Evolutionary conservation across 208 protist species (phyloP).

Genomic region (Leishmania major): DNA sequence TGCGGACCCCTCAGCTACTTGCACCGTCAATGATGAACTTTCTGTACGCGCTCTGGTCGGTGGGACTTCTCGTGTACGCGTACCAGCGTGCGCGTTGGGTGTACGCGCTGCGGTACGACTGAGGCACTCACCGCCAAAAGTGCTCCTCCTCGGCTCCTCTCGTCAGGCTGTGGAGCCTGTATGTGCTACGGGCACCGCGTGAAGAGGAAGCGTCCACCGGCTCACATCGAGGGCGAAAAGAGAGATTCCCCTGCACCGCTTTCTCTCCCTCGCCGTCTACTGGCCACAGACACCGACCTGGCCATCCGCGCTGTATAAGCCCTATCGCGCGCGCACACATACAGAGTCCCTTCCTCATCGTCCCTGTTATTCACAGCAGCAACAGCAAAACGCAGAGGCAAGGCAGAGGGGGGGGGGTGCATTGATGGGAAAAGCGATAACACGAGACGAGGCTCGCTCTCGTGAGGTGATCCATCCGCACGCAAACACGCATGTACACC

Average conservation of each 20-base stretch:
- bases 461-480: not conserved
- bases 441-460: not conserved
- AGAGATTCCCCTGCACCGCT: not conserved
- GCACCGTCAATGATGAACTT: conserved; percentile 36
- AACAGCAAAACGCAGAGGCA: not conserved
- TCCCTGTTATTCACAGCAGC: not conserved
- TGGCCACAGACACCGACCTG: not conserved
- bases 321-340: not conserved
- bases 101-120: conserved; percentile 69
- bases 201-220: not conserved
- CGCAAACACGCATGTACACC: not conserved
- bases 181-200: not conserved
- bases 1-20: conserved; percentile 55
- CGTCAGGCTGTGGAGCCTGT: not conserved
- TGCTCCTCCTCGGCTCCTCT: not conserved
- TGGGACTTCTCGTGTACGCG: conserved; percentile 61
- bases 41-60: conserved; percentile 51
- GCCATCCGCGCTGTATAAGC: not conserved
- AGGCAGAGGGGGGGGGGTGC: not conserved
- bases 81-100: conserved; percentile 56
- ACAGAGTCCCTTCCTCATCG: not conserved
- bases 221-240: not conserved
- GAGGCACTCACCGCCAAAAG: not conserved
- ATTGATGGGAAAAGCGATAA: not conserved
- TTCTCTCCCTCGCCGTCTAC: not conserved